These are phyloP conservation scores for Wickerhamiella azyma DNA, from an alignment of 805 yeast genomes.

Conservation along the genomic window DNA sequence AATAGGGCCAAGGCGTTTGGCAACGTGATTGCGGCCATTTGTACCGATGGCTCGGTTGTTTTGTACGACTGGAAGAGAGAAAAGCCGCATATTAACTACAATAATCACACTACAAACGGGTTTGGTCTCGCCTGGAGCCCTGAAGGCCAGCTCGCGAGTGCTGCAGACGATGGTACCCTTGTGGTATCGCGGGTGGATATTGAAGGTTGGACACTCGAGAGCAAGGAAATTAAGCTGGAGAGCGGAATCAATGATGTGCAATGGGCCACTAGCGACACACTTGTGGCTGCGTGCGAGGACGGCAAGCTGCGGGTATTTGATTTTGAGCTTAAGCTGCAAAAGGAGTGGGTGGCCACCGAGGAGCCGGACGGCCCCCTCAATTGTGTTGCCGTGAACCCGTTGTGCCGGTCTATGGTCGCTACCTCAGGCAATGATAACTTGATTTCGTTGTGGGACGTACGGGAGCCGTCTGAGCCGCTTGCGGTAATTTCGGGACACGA, in stretches of 20 bases:
- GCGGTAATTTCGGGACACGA: constrained; percentile 63
- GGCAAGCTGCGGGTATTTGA: constrained; percentile 36
- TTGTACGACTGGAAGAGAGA: not conserved
- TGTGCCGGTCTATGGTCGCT: constrained; percentile 39
- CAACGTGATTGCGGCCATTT: constrained; percentile 13
- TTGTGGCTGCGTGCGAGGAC: constrained; percentile 67
- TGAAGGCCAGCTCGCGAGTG: constrained; percentile 38
- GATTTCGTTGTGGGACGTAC: constrained; percentile 57
- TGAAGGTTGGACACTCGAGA: constrained; percentile 4
- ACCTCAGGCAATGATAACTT: constrained; percentile 63
- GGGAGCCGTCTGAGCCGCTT: constrained; percentile 43
- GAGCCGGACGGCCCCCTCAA: constrained; percentile 51
- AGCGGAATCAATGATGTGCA: constrained; percentile 59
- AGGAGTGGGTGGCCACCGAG: constrained; percentile 20
- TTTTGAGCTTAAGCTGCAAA: constrained; percentile 37
- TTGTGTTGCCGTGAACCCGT: constrained; percentile 53
- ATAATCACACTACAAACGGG: constrained; percentile 48
- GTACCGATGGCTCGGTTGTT: constrained; percentile 8
- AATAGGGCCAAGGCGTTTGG: constrained; percentile 1
- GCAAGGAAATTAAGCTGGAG: not conserved
- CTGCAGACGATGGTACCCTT: constrained; percentile 53
- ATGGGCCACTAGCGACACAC: constrained; percentile 37
- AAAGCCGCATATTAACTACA: not conserved
- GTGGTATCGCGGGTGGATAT: constrained; percentile 51
- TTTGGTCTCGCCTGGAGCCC: constrained; percentile 55